Percentiles rank a stretch among this genome's conserved stretches.
Evolutionary conservation across 495 filamentous ascomycete species (phyloP).

Genomic region (Hypoxylon trugodes): DNA sequence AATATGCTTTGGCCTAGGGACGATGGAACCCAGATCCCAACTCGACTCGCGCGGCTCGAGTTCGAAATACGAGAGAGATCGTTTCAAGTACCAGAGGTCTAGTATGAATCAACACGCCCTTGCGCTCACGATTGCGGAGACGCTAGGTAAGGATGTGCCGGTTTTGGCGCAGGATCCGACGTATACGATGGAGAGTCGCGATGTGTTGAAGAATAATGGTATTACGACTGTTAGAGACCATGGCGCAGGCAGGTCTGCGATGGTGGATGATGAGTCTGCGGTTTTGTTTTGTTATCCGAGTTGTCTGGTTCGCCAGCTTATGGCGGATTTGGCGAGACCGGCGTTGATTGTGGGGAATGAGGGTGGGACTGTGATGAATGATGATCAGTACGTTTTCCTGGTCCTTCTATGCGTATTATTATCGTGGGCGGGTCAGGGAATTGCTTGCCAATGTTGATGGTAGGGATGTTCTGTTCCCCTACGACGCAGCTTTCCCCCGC

Average conservation of each 20-base stretch:
- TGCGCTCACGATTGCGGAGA: not conserved
- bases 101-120: constrained; percentile 3
- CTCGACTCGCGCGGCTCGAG: not conserved
- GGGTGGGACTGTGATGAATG: not conserved
- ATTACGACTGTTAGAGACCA: constrained; percentile 38
- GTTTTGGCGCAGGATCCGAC: constrained; percentile 17
- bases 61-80: no score
- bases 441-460: not conserved
- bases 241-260: constrained; percentile 35
- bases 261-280: constrained; percentile 32
- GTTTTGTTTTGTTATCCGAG: constrained; percentile 33
- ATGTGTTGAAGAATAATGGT: not conserved
- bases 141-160: not conserved
- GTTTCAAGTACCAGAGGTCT: not conserved
- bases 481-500: constrained; percentile 7
- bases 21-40: not conserved
- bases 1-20: constrained; percentile 19
- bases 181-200: not conserved
- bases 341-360: constrained; percentile 42
- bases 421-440: no score
- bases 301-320: constrained; percentile 38
- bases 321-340: constrained; percentile 40
- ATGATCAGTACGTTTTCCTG: not conserved
- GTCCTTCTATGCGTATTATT: no score
- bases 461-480: not conserved